Conservation (phyloP, 2,329 filamentous ascomycete species). For the Penicillium crustosum region DNA sequence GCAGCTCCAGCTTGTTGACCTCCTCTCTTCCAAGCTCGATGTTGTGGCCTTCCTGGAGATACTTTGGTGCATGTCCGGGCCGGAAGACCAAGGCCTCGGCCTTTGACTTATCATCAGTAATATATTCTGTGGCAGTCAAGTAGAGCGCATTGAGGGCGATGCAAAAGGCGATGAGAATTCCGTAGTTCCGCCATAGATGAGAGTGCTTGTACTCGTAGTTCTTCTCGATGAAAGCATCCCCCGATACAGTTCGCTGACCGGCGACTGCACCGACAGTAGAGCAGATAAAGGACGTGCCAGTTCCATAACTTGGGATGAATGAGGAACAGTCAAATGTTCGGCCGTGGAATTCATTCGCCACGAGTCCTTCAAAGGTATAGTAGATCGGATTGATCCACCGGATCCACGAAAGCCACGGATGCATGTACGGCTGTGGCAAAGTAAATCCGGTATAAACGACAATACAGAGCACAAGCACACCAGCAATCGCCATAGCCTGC, state of each 20-base stretch:
- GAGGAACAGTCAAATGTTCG: slow-evolving; percentile 22
- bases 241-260: slow-evolving; percentile 55
- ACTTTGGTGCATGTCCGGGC: slow-evolving; percentile 47
- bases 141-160: slow-evolving; percentile 60
- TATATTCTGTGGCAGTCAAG: slow-evolving; percentile 42
- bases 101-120: slow-evolving; percentile 67
- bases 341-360: slow-evolving; percentile 36
- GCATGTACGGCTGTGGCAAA: slow-evolving; percentile 45
- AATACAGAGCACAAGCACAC: slow-evolving; percentile 32
- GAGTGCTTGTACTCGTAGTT: slow-evolving; percentile 57
- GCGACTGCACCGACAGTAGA: slow-evolving; percentile 49
- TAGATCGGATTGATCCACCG: slow-evolving; percentile 35
- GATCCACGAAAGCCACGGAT: slow-evolving; percentile 51
- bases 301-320: slow-evolving; percentile 21
- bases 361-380: slow-evolving; percentile 33
- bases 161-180: slow-evolving; percentile 64
- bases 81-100: slow-evolving; percentile 73
- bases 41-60: slow-evolving; percentile 15
- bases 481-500: slow-evolving; percentile 53
- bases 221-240: slow-evolving; percentile 56
- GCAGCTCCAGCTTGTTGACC: slow-evolving; percentile 12
- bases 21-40: slow-evolving; percentile 6
- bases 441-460: slow-evolving; percentile 41
- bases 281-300: slow-evolving; percentile 20
- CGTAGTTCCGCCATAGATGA: slow-evolving; percentile 67